These are phyloP conservation scores for Epichloe typhina DNA, from an alignment of 2,329 filamentous ascomycete species.

Conservation along the genomic window DNA sequence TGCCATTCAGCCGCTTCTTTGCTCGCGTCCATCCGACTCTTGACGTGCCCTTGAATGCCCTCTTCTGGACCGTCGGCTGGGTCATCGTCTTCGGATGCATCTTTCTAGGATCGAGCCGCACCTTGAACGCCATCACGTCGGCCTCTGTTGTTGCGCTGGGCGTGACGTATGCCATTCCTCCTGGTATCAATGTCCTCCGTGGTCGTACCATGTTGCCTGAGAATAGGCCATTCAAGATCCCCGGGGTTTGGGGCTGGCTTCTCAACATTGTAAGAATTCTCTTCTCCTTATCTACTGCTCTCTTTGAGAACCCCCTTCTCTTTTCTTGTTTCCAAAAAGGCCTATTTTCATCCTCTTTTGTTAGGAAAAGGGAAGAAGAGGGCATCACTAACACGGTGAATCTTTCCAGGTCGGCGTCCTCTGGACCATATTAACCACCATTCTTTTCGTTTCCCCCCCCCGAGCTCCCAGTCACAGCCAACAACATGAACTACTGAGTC, in stretches of 20 bases:
- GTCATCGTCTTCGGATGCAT: constrained; percentile 58
- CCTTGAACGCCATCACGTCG: constrained; percentile 61
- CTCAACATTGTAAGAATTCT: constrained; percentile 14
- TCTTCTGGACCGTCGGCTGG: constrained; percentile 46
- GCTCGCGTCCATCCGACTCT: constrained; percentile 47
- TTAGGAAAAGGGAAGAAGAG: too few relatives aligned
- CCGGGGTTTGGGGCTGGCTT: constrained; percentile 23
- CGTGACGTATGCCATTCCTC: constrained; percentile 63
- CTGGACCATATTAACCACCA: too few relatives aligned
- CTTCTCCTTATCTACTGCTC: background rate
- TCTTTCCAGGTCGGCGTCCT: too few relatives aligned
- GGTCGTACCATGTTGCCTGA: constrained; percentile 54
- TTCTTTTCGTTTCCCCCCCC: too few relatives aligned
- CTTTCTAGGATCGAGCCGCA: constrained; percentile 51
- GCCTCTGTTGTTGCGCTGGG: constrained; percentile 62
- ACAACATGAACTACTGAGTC: too few relatives aligned
- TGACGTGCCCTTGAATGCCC: constrained; percentile 53
- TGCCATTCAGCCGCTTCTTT: constrained; percentile 50
- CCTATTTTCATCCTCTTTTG: background rate
- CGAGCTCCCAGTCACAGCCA: too few relatives aligned
- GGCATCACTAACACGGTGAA: too few relatives aligned
- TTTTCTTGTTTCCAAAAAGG: background rate
- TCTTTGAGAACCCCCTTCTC: too few relatives aligned
- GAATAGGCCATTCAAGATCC: constrained; percentile 23
- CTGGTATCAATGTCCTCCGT: constrained; percentile 53